A percentile compares a stretch with the other conserved stretches of the same genome.
Evolutionary conservation across 139 green algal genomes (phyloP).

Genomic region (Yamagishiella unicocca): DNA sequence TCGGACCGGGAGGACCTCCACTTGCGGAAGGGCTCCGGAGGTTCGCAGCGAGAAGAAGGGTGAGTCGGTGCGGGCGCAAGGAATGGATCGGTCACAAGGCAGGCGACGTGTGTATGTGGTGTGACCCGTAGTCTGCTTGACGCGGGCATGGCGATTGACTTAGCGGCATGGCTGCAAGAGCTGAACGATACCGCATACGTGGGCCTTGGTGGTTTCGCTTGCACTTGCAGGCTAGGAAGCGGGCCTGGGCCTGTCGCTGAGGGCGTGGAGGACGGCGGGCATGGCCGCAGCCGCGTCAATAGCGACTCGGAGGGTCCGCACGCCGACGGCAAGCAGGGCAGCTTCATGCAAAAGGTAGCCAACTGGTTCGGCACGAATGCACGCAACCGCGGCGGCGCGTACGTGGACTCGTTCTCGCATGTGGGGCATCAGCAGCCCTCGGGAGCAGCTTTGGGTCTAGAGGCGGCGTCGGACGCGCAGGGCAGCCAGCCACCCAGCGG

Average conservation of each 20-base stretch:
- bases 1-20: conserved; percentile 5
- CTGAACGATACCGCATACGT: too few species aligned
- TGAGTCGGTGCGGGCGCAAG: not conserved
- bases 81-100: too few species aligned
- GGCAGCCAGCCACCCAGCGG: conserved; percentile 29
- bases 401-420: conserved; percentile 35
- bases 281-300: conserved; percentile 14
- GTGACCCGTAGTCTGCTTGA: too few species aligned
- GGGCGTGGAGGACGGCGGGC: not conserved
- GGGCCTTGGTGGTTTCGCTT: too few species aligned
- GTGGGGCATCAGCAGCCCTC: not conserved
- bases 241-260: conserved; percentile 12
- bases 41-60: conserved; percentile 12
- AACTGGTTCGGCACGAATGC: conserved; percentile 31
- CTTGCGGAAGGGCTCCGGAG: not conserved
- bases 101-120: too few species aligned
- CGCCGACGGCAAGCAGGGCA: conserved; percentile 20
- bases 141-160: too few species aligned
- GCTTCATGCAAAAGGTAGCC: conserved; percentile 35
- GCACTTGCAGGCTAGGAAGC: not conserved
- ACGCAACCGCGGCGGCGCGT: conserved; percentile 1
- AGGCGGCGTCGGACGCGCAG: not conserved
- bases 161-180: too few species aligned
- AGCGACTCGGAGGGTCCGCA: not conserved
- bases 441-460: too few species aligned